Evolutionary conservation across 148 eudicot genomes (phyloP).

Genomic region (Mesembryanthemum crystallinum): DNA sequence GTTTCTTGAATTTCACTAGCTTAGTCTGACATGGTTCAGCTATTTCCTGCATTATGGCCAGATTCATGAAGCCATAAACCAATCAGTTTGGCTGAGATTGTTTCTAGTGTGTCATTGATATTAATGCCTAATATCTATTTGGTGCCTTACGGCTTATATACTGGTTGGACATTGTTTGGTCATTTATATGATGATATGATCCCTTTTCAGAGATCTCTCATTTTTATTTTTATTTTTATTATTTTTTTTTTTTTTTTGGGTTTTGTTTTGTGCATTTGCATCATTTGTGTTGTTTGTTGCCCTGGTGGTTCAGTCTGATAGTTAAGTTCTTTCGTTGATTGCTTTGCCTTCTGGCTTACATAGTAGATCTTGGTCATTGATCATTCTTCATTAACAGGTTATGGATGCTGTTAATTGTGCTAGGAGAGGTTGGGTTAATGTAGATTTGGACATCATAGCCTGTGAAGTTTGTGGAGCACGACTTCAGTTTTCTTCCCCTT

Average conservation of each 20-base stretch:
- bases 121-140: background rate
- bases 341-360: background rate
- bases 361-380: conserved; percentile 4
- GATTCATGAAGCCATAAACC: background rate
- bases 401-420: conserved; percentile 88
- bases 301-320: background rate
- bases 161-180: background rate
- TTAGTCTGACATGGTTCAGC: background rate
- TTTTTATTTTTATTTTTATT: too few relatives aligned
- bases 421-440: conserved; percentile 90
- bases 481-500: conserved; percentile 75
- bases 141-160: background rate
- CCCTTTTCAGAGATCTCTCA: background rate
- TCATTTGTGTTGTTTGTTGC: background rate
- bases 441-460: conserved; percentile 76
- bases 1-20: background rate
- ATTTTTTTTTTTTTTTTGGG: background rate
- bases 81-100: background rate
- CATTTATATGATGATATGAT: background rate
- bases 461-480: conserved; percentile 86
- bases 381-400: conserved; percentile 40
- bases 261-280: background rate
- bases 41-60: background rate
- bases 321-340: background rate
- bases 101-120: background rate